Base-by-base conservation (phyloP, 176 grass and related monocot species). In the Stipa capillata region DNA sequence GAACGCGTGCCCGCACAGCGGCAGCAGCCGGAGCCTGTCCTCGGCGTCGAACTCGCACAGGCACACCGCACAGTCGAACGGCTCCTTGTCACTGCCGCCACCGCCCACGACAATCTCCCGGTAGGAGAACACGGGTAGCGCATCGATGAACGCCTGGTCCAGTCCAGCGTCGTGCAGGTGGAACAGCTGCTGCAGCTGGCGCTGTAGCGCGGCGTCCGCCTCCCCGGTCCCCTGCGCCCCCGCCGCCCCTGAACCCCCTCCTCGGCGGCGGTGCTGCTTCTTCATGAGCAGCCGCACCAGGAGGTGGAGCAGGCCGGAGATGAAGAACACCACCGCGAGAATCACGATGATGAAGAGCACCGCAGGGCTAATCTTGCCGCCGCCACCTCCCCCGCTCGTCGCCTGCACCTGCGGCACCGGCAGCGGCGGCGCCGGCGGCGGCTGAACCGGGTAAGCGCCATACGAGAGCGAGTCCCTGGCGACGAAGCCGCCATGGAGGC, bases 301-400 rank as follows among this genome's bases (percentile, higher is more conserved):
- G 53, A 97, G 89, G 80, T 97, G 94, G 45, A 97, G 82, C 71
- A 97, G 89, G 71, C 91, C 91, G 63, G 91, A 97, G 85, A 97
- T 88, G 76, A 97, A 97, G 85, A 97, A 92, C 55, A 94, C 86
- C 43, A 94, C 87, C 5, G 94, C 94, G 29, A 97, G 79, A 13
- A 97, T 92, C 31, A 97, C 91, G 71, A 97, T 94, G 79, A 94
- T 92, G 85, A 97, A 88, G 5, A 97, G 87, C 72, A 97, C 89
- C 21, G 91, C 87, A n/a, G 94, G 91, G 87, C 89, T 97, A 79
- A 94, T 94, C 83, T 74, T 94, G 45, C 87, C 76, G 5, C 82
- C 85, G 0, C 76, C 71, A 0, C 84, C 77, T 1, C 75, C 41
- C 4, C 82, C 61, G 3, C 48, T 21, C 10, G 7, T 63, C 7